A percentile compares a stretch with the other conserved stretches of the same genome.
phyloP scores from a whole-genome alignment of 2,329 filamentous ascomycete genomes.

The Cordyceps tenuipes region DNA sequence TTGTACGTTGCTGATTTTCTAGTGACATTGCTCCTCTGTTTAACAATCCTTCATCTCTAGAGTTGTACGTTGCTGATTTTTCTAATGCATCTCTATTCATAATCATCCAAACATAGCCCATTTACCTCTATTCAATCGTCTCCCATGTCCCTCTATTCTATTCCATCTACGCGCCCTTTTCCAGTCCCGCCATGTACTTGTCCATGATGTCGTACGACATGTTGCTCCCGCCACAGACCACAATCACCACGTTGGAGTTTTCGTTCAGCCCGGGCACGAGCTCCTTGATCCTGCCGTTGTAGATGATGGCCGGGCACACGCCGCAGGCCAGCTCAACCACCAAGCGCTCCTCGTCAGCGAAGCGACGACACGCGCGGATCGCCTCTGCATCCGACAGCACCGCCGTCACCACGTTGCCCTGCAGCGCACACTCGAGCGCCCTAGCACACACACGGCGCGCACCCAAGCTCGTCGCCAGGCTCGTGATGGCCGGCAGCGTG shows the following conservation, averaged over 20 bases:
- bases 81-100: not conserved
- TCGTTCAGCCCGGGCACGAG: constrained; percentile 17
- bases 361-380: constrained; percentile 20
- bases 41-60: too few relatives aligned
- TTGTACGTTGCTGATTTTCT: too few relatives aligned
- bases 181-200: constrained; percentile 11
- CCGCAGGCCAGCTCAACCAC: constrained; percentile 24
- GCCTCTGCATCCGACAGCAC: constrained; percentile 22
- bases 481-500: constrained; percentile 61
- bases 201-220: constrained; percentile 25
- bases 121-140: too few relatives aligned
- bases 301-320: constrained; percentile 22
- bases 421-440: constrained; percentile 25
- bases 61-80: too few relatives aligned
- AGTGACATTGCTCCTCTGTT: too few relatives aligned
- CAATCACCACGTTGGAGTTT: constrained; percentile 22
- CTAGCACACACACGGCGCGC: constrained; percentile 54
- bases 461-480: constrained; percentile 62
- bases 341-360: constrained; percentile 22
- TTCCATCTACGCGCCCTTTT: not conserved
- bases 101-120: not conserved
- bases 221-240: constrained; percentile 25
- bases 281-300: constrained; percentile 18
- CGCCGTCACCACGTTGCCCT: constrained; percentile 19
- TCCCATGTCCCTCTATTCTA: not conserved